These are phyloP conservation scores for Casuarina glauca DNA, from an alignment of 306 rosid genomes.

Conservation along the genomic window DNA sequence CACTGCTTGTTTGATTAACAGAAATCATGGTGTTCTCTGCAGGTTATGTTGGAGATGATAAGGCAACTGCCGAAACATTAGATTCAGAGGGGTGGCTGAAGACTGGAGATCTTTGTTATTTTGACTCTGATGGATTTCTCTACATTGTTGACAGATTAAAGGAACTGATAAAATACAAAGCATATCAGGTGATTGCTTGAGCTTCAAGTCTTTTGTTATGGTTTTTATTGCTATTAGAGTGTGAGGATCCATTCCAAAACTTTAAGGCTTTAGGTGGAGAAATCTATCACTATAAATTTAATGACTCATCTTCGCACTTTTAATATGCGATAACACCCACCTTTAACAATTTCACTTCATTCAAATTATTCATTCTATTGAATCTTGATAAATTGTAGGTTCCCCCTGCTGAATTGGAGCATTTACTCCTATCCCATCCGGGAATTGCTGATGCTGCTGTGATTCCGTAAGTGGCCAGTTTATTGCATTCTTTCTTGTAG, in stretches of 20 bases:
- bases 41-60: conserved; percentile 86
- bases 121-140: conserved; percentile 79
- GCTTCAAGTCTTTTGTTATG: neutral
- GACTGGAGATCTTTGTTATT: conserved; percentile 93
- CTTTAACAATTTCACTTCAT: neutral
- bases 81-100: conserved; percentile 90
- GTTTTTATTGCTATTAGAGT: neutral
- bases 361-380: neutral
- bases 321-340: too few relatives aligned
- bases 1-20: conserved; percentile 1
- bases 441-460: conserved; percentile 82
- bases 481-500: neutral
- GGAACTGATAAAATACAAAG: conserved; percentile 94
- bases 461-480: conserved; percentile 61
- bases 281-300: too few relatives aligned
- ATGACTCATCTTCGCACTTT: too few relatives aligned
- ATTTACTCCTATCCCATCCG: conserved; percentile 66
- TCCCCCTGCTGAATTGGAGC: conserved; percentile 90
- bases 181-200: conserved; percentile 65
- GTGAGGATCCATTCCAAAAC: too few relatives aligned
- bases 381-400: conserved; percentile 55
- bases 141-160: conserved; percentile 82
- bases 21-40: conserved; percentile 9
- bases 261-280: too few relatives aligned
- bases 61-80: conserved; percentile 77